Base-by-base conservation (phyloP, 371 early-diverging fungal species). In the Vairimorpha ceranae region DNA sequence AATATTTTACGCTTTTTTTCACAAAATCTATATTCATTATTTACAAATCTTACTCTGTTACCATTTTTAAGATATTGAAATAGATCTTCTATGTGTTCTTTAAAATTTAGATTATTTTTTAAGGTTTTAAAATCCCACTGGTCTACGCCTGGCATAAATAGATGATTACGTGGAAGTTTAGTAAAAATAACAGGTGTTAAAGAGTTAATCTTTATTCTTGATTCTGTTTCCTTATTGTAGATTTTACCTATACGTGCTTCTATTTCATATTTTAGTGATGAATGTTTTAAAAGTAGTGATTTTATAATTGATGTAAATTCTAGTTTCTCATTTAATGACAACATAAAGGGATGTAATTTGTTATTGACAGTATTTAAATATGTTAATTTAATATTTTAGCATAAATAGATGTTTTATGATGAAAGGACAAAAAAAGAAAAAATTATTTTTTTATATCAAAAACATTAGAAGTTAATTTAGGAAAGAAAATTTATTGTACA, bases 201-300 rank as follows among this genome's bases (percentile, higher is more conserved):
- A 0, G 67, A 29, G 23, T 65, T 33, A n/a, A 70, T 2, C 21
- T 59, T 65, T 8, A 76, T 52, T 25, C 70, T 60, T 29, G 15
- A 46, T 36, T 65, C 64, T 48, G 63, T 70, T 15, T 63, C 63
- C 7, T 52, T 54, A 52, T 35, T 41, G 43, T 46, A 29, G 45
- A 76, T 70, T 38, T 30, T 76, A 33, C 76, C 76, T 23, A 76
- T 48, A 45, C 76, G 64, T 30, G 67, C 67, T 63, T 76, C 76
- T 35, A 76, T 23, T 32, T 76, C 76, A 35, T 70, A 51, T 61
- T 63, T 61, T 33, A 60, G 15, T 17, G 32, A 35, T 10, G 60
- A 60, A 7, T 30, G n/a, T 60, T 1, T 19, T 33, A 36, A 7
- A 3, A 60, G 27, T 14, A 15, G 1, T 7, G 12, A n/a, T 60